Percentiles rank a stretch among this genome's conserved stretches.
These are phyloP conservation scores for Trichosporon asahii DNA, from an alignment of 1,284 basidiomycete species.

Conservation along the genomic window DNA sequence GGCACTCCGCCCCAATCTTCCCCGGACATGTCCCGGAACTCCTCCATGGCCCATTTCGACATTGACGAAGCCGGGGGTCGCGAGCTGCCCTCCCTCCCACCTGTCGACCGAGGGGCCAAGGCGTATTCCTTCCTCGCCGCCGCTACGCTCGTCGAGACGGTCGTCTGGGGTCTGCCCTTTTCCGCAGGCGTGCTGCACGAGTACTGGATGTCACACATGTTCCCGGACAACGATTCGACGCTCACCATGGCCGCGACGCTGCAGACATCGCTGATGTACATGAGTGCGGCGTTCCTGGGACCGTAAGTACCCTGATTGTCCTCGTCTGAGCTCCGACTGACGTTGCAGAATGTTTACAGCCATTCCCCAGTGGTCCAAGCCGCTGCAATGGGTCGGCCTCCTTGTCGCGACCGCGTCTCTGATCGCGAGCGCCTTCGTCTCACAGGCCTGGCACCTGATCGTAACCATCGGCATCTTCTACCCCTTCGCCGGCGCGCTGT, in stretches of 20 bases:
- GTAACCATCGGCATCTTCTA: slow-evolving; percentile 46
- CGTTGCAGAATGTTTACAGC: slow-evolving; percentile 32
- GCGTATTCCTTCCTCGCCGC: slow-evolving; percentile 48
- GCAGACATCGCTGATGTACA: slow-evolving; percentile 41
- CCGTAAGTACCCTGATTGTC: slow-evolving; percentile 13
- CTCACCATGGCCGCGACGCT: slow-evolving; percentile 47
- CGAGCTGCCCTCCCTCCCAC: slow-evolving; percentile 30
- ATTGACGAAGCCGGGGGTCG: slow-evolving; percentile 5
- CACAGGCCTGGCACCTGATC: slow-evolving; percentile 47
- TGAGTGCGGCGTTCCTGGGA: slow-evolving; percentile 12
- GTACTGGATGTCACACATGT: slow-evolving; percentile 45
- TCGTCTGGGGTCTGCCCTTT: slow-evolving; percentile 49
- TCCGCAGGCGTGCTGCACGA: slow-evolving; percentile 47
- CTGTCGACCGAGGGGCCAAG: slow-evolving; percentile 41
- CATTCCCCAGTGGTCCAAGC: slow-evolving; percentile 32
- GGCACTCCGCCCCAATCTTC: background rate
- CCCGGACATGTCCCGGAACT: background rate
- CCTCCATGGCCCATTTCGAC: background rate
- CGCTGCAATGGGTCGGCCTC: slow-evolving; percentile 36
- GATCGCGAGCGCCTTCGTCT: slow-evolving; percentile 44
- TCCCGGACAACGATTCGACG: slow-evolving; percentile 30
- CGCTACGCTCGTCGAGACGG: slow-evolving; percentile 43
- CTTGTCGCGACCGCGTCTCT: slow-evolving; percentile 30
- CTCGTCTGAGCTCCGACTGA: background rate
- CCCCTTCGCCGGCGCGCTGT: slow-evolving; percentile 41